These are phyloP conservation scores for Sordaria brevicollis DNA, from an alignment of 495 filamentous ascomycete genomes.

Conservation along the genomic window DNA sequence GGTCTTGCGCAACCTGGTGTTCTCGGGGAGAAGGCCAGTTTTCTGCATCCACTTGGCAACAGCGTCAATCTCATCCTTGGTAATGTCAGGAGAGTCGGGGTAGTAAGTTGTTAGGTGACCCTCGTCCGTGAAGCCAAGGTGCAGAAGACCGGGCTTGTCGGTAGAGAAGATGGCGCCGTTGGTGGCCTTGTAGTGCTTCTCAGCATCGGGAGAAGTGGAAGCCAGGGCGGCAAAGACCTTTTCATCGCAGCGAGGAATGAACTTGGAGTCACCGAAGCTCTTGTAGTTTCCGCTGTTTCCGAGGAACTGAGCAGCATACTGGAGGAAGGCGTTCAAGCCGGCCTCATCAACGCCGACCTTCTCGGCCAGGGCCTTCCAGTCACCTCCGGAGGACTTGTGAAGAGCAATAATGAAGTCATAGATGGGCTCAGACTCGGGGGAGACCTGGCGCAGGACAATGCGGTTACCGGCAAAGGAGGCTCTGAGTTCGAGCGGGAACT, in stretches of 20 bases:
- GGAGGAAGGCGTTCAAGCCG: slow-evolving; percentile 64
- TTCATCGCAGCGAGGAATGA: slow-evolving; percentile 67
- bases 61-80: slow-evolving; percentile 68
- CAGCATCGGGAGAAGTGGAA: slow-evolving; percentile 46
- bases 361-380: slow-evolving; percentile 63
- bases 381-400: slow-evolving; percentile 59
- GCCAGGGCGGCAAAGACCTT: slow-evolving; percentile 63
- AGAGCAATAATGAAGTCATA: slow-evolving; percentile 83
- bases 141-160: slow-evolving; percentile 56
- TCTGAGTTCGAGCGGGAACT: slow-evolving; percentile 32
- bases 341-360: slow-evolving; percentile 61
- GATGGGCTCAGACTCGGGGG: slow-evolving; percentile 81
- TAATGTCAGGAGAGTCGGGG: slow-evolving; percentile 76
- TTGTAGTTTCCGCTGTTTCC: slow-evolving; percentile 95
- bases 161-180: slow-evolving; percentile 67
- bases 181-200: slow-evolving; percentile 55
- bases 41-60: slow-evolving; percentile 64
- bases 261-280: slow-evolving; percentile 90
- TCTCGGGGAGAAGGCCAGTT: slow-evolving; percentile 65
- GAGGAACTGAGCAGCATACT: slow-evolving; percentile 82
- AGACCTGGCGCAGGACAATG: slow-evolving; percentile 79
- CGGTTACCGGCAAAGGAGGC: slow-evolving; percentile 78
- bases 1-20: slow-evolving; percentile 76
- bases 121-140: slow-evolving; percentile 72
- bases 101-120: slow-evolving; percentile 92